These are phyloP conservation scores for Pyricularia sp. DNA, from an alignment of 2,329 filamentous ascomycete species.

Conservation along the genomic window DNA sequence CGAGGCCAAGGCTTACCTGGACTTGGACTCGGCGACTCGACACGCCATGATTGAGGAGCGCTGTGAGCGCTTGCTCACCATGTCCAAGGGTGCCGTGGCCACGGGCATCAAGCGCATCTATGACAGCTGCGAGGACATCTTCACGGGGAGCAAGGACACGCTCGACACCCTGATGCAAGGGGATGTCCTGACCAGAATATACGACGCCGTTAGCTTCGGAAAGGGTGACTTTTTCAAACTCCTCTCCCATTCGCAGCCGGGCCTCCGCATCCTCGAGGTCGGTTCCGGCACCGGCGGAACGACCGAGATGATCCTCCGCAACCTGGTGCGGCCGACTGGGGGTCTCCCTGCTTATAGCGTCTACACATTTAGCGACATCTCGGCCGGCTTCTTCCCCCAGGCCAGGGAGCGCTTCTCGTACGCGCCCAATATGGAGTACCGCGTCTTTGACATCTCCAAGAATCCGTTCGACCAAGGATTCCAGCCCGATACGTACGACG, in stretches of 20 bases:
- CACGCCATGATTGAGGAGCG: not conserved
- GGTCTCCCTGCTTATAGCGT: constrained; percentile 5
- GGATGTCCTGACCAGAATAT: not conserved
- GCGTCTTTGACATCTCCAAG: no score
- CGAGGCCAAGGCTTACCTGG: not conserved
- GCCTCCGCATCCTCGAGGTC: not conserved
- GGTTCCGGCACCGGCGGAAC: no score
- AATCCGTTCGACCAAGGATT: no score
- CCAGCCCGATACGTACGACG: no score
- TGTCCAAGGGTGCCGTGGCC: not conserved
- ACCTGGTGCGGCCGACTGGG: not conserved
- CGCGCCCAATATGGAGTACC: constrained; percentile 6
- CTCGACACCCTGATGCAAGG: constrained; percentile 5
- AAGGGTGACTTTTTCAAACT: constrained; percentile 2
- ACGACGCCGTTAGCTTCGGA: constrained; percentile 6
- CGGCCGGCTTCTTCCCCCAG: constrained; percentile 12
- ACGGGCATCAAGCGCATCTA: constrained; percentile 10
- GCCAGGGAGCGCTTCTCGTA: constrained; percentile 10
- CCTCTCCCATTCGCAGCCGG: not conserved
- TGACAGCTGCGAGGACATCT: not conserved
- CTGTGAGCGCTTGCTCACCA: not conserved
- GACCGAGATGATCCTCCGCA: constrained; percentile 8
- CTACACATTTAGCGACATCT: constrained; percentile 15
- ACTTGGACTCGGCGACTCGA: not conserved
- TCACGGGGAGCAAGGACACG: not conserved